Evolutionary conservation across 352 stramenopile genomes (phyloP).

Genomic region (Pythium pyrilobum): DNA sequence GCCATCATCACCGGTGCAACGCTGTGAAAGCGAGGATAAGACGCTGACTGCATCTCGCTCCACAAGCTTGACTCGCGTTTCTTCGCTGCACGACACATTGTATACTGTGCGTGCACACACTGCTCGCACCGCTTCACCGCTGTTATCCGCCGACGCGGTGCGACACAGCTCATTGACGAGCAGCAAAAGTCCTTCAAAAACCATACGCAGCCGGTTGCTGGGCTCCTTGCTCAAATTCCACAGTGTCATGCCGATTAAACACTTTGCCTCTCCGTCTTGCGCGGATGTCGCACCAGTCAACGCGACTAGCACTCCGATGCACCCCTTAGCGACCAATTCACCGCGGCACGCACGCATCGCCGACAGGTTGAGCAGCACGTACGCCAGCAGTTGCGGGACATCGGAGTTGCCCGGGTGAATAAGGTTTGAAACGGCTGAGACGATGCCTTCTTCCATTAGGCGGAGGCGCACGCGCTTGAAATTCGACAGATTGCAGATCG

Average conservation of each 20-base stretch:
- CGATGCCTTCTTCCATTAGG: slow-evolving; percentile 87
- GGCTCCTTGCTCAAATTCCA: slow-evolving; percentile 73
- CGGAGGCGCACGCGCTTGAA: slow-evolving; percentile 76
- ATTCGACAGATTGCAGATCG: slow-evolving; percentile 87
- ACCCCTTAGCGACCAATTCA: slow-evolving; percentile 71
- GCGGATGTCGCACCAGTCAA: slow-evolving; percentile 32
- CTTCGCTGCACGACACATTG: slow-evolving; percentile 69
- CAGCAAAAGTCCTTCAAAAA: slow-evolving; percentile 63
- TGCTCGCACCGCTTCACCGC: slow-evolving; percentile 21
- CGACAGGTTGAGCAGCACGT: slow-evolving; percentile 73
- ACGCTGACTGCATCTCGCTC: slow-evolving; percentile 57
- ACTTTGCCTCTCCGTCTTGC: slow-evolving; percentile 30
- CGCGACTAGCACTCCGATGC: slow-evolving; percentile 46
- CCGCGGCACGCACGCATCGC: slow-evolving; percentile 46
- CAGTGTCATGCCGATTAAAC: slow-evolving; percentile 48
- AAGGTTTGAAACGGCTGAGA: slow-evolving; percentile 61
- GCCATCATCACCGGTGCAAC: slow-evolving; percentile 29
- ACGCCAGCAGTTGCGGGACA: slow-evolving; percentile 59
- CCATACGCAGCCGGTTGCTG: slow-evolving; percentile 59
- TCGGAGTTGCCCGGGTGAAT: slow-evolving; percentile 36
- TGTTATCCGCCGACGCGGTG: background rate
- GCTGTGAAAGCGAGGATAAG: slow-evolving; percentile 41
- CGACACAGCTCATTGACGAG: slow-evolving; percentile 53
- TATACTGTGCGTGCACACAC: slow-evolving; percentile 61
- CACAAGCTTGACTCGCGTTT: slow-evolving; percentile 57